Evolutionary conservation across 2,329 filamentous ascomycete species (phyloP).

Genomic region (Claviceps lovelessii): DNA sequence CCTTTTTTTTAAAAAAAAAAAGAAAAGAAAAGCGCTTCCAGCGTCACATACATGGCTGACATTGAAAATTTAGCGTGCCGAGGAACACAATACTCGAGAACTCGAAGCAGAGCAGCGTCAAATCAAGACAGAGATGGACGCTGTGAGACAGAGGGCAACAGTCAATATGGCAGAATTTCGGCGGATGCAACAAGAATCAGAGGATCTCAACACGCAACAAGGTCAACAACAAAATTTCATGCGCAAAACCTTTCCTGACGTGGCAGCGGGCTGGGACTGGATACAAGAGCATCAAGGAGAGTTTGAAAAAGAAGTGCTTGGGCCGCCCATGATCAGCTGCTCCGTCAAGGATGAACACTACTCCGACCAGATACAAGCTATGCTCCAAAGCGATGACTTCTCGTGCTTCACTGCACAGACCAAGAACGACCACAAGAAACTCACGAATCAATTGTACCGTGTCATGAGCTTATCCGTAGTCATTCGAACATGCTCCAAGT

Average conservation of each 20-base stretch:
- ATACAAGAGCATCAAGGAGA: slow-evolving; percentile 52
- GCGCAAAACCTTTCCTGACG: slow-evolving; percentile 44
- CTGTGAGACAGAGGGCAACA: slow-evolving; percentile 27
- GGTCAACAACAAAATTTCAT: slow-evolving; percentile 62
- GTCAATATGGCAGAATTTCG: slow-evolving; percentile 25
- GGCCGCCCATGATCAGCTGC: slow-evolving; percentile 67
- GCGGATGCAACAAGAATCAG: slow-evolving; percentile 33
- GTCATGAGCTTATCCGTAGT: slow-evolving; percentile 55
- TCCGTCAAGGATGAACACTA: slow-evolving; percentile 61
- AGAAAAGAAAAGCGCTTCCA: background rate
- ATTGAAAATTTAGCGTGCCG: slow-evolving; percentile 33
- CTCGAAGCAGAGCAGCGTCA: slow-evolving; percentile 29
- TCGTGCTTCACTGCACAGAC: slow-evolving; percentile 66
- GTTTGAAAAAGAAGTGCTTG: slow-evolving; percentile 66
- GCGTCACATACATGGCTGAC: slow-evolving; percentile 11
- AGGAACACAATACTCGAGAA: slow-evolving; percentile 43
- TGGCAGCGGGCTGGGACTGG: slow-evolving; percentile 65
- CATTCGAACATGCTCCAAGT: slow-evolving; percentile 47
- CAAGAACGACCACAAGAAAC: slow-evolving; percentile 55
- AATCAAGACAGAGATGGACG: slow-evolving; percentile 23
- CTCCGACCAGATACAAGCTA: slow-evolving; percentile 38
- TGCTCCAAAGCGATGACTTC: slow-evolving; percentile 38
- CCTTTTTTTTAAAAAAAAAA: no score
- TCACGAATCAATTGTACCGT: slow-evolving; percentile 51
- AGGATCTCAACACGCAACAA: slow-evolving; percentile 54